Base-by-base conservation (phyloP, 768 basidiomycete species). In the Russula vinacea region DNA sequence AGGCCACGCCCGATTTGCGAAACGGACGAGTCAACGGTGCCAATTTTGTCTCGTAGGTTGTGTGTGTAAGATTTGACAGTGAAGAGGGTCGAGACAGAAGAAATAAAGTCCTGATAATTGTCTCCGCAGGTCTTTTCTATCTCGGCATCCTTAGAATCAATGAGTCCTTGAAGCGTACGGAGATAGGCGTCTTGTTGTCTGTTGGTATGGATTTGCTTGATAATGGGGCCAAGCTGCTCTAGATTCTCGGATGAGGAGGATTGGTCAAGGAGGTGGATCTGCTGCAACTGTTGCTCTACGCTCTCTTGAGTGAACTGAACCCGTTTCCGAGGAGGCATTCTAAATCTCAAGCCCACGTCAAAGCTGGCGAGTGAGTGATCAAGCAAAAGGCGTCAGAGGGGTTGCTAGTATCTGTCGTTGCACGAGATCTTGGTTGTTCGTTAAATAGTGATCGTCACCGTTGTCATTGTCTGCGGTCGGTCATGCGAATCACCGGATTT, bases 31-130 rank as follows among this genome's bases (percentile, higher is more conserved):
- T 99, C 96, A 54, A 98, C 79, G 54, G 89, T 83, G n/a, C 85
- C 83, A 66, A 98, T 97, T 71, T 88, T 91, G 71, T 96, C 88
- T 71, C 92, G 88, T 71, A 99, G 86, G 75, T 89, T 93, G 69
- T 89, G 92, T 42, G 97, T 98, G 72, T 97, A 98, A 22, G 94
- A 93, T 74, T 98, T 89, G 73, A 99, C 93, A 53, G 89, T 89
- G 76, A 98, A 89, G 66, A 99, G 81, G 3, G 94, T 98, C n/a
- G 94, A 93, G 17, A 98, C 94, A 22, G 95, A 97, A 33, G 89
- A 88, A 39, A 98, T 94, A 70, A 99, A 99, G 76, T 98, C 96
- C 76, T 95, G 93, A 71, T 98, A 98, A 75, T 98, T 98, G 69
- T 94, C 90, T 62, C 87, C 84, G 77, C 97, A 98, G 74, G 98